Evolutionary conservation across 2,329 filamentous ascomycete species (phyloP).

Genomic region (Colletotrichum plurivorum): DNA sequence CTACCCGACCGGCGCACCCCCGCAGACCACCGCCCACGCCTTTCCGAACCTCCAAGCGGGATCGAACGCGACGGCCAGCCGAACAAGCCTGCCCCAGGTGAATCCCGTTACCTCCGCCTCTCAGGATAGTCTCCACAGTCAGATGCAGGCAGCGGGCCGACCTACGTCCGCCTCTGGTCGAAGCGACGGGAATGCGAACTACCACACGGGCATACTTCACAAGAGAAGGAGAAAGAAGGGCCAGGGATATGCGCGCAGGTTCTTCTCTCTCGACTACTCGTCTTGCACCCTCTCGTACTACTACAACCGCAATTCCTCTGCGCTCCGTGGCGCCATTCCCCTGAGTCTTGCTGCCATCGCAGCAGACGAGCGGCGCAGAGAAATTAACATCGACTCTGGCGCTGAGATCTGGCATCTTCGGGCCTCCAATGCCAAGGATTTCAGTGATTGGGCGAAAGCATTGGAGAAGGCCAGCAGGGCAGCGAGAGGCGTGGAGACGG

Average conservation of each 20-base stretch:
- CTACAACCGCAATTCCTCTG: conserved; percentile 92
- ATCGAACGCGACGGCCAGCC: conserved; percentile 52
- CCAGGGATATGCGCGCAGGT: conserved; percentile 92
- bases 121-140: conserved; percentile 73
- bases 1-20: conserved; percentile 86
- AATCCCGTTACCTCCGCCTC: conserved; percentile 66
- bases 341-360: conserved; percentile 92
- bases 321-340: conserved; percentile 91
- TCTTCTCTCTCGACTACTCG: conserved; percentile 96
- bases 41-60: conserved; percentile 70
- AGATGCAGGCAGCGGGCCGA: conserved; percentile 56
- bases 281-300: conserved; percentile 97
- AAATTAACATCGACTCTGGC: conserved; percentile 97
- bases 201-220: conserved; percentile 87
- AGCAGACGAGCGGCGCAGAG: conserved; percentile 87
- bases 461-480: conserved; percentile 85
- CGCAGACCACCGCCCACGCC: conserved; percentile 77
- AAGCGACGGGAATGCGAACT: conserved; percentile 67
- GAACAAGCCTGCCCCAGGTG: conserved; percentile 65
- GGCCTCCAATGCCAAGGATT: conserved; percentile 86
- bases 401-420: conserved; percentile 97
- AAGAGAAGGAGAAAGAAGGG: conserved; percentile 95
- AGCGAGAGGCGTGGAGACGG: conserved; percentile 64
- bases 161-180: conserved; percentile 66
- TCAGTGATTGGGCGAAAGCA: conserved; percentile 87